Base-by-base conservation (phyloP, 768 basidiomycete species). In the Sistotremastrum niveocremeum region DNA sequence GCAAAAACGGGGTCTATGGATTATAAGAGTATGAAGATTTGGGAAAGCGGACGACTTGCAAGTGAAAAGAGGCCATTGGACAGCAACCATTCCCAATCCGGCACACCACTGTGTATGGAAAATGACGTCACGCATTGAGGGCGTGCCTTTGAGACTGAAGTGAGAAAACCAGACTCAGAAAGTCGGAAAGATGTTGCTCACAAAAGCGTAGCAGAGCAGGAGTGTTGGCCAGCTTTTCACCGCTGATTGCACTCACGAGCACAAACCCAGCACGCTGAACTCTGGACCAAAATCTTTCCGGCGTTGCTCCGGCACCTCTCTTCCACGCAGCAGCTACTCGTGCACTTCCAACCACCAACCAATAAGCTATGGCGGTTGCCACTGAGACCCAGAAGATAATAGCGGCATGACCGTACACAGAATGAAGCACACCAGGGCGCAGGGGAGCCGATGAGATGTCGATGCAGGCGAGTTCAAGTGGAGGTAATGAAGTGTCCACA, bases 61-160 rank as follows among this genome's bases (percentile, higher is more conserved):
- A 49, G 83, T 73, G 61, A 93, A 97, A 10, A 71, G 68, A 0
- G 95, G 94, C 94, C 94, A 99, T 59, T 87, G 74, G 20, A 98
- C 89, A 34, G 94, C 88, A 45, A 98, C 79, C 85, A 95, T 93
- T 33, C 79, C 79, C 9, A 99, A 68, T 33, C 81, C 74, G 37
- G 87, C 75, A 60, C 84, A 87, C 84, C 86, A 97, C 53, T 95
- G 91, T 0, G 91, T 85, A 56, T 93, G 89, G 61, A 89, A 84
- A 42, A 97, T 74, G 43, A 99, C 73, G 61, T 99, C 95, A 45
- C 91, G 72, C 65, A 93, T 65, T 5, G 89, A 88, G 2, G 95
- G 94, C 0, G 95, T 94, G 54, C 83, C 90, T 91, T 51, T 3
- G 48, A 31, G 47, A 56, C 43, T 56, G 54, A 32, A 46, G 34